phyloP scores from a whole-genome alignment of 1,284 basidiomycete species.

The Marasmius oreades region DNA sequence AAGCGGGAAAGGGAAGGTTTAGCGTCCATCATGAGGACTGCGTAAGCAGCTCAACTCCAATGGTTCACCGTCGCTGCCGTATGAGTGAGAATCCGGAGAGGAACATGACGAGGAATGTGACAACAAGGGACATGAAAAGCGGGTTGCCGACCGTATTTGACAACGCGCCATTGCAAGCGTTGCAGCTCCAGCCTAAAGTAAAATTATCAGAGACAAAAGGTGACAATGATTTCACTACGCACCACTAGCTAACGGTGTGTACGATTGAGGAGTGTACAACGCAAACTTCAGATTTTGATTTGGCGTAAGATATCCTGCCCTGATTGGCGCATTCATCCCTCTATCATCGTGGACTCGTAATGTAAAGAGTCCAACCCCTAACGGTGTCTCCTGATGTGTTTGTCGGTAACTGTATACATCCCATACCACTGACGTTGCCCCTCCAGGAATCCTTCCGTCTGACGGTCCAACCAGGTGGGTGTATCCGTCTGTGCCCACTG shows the following conservation, averaged over 20 bases:
- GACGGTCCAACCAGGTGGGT: conserved; percentile 83
- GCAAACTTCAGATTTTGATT: conserved; percentile 78
- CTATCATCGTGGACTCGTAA: conserved; percentile 62
- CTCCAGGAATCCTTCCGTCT: conserved; percentile 38
- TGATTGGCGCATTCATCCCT: conserved; percentile 56
- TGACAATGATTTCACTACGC: conserved; percentile 17
- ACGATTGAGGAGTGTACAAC: conserved; percentile 78
- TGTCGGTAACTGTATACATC: conserved; percentile 78
- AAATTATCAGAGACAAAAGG: conserved; percentile 6
- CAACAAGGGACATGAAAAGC: conserved; percentile 65
- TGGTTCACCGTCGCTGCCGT: conserved; percentile 26
- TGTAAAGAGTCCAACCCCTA: conserved; percentile 75
- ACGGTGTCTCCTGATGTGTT: conserved; percentile 57
- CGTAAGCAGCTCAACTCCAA: no score
- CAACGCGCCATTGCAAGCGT: conserved; percentile 53
- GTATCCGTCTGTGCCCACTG: conserved; percentile 81
- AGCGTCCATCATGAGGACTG: no score
- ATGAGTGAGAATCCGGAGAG: conserved; percentile 69
- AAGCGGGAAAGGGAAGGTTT: no score
- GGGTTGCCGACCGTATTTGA: conserved; percentile 39
- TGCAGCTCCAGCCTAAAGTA: conserved; percentile 71
- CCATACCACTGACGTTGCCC: conserved; percentile 75
- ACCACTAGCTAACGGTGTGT: conserved; percentile 74
- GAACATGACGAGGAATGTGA: conserved; percentile 69
- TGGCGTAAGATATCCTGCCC: conserved; percentile 66